A percentile compares a stretch with the other conserved stretches of the same genome.
Evolutionary conservation across 345 rosid genomes (phyloP).

Genomic region (Brassica napus): Da-Ae NC_063438.1:1258001-1258500

Average conservation of each 20-base stretch:
- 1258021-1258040: constrained; percentile 10
- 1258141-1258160: not conserved
- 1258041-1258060: constrained; percentile 34
- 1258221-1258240: too few relatives aligned
- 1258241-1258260: too few relatives aligned
- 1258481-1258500: not conserved
- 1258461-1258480: not conserved
- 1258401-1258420: not conserved
- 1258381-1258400: not conserved
- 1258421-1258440: not conserved
- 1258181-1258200: not conserved
- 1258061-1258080: not conserved
- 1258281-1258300: too few relatives aligned
- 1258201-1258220: not conserved
- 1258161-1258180: too few relatives aligned
- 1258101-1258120: constrained; percentile 1
- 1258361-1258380: not conserved
- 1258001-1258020: too few relatives aligned
- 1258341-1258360: too few relatives aligned
- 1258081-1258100: not conserved
- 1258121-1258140: not conserved
- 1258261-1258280: too few relatives aligned
- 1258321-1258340: too few relatives aligned
- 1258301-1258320: too few relatives aligned
- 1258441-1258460: not conserved